phyloP scores from a whole-genome alignment of 2,329 filamentous ascomycete genomes.

The Fusarium ambrosium region DNA sequence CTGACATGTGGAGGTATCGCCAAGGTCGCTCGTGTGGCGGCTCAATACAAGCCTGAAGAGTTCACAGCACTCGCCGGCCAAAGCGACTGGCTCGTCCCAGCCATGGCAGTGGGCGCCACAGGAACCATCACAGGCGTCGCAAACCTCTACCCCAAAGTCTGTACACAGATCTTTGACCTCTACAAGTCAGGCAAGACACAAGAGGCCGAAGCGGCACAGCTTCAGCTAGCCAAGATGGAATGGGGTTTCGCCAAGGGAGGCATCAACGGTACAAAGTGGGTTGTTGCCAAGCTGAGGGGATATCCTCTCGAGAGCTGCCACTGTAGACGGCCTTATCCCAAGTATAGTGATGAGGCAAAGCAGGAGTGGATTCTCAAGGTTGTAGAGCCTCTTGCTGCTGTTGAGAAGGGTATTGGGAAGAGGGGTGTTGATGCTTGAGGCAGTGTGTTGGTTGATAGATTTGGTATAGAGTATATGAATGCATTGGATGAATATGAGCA shows the following conservation, averaged over 20 bases:
- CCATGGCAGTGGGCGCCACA: constrained; percentile 68
- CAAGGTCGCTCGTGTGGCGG: constrained; percentile 74
- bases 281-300: constrained; percentile 67
- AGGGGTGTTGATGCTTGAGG: constrained; percentile 27
- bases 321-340: constrained; percentile 67
- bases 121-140: constrained; percentile 75
- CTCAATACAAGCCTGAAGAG: constrained; percentile 62
- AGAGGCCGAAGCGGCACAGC: constrained; percentile 64
- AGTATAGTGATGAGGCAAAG: constrained; percentile 55
- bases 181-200: constrained; percentile 60
- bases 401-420: constrained; percentile 43
- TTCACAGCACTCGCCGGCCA: constrained; percentile 80
- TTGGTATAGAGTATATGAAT: neutral
- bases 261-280: constrained; percentile 73
- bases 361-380: constrained; percentile 51
- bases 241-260: constrained; percentile 70
- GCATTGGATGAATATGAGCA: neutral
- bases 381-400: constrained; percentile 41
- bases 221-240: constrained; percentile 65
- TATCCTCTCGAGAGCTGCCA: constrained; percentile 65
- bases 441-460: neutral
- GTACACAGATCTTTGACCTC: constrained; percentile 63
- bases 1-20: constrained; percentile 81
- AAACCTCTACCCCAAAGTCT: constrained; percentile 73
- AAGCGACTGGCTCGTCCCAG: constrained; percentile 78